phyloP scores from a whole-genome alignment of 2,329 filamentous ascomycete species.

The Daldinia eschscholtzii region DNA sequence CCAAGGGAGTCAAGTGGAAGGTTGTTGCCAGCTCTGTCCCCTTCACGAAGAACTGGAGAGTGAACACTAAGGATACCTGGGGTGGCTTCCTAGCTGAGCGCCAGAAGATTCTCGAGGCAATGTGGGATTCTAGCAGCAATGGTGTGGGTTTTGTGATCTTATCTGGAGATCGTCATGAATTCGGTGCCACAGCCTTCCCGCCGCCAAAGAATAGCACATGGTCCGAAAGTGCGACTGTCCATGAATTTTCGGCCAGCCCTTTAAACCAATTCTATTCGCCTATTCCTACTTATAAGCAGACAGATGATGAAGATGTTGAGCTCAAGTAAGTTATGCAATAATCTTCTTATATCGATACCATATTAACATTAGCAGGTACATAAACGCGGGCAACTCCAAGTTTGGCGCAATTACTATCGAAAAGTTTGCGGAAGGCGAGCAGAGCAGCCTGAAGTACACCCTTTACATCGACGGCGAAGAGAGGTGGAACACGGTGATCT shows the following conservation, averaged over 20 bases:
- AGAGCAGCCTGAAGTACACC: slow-evolving; percentile 82
- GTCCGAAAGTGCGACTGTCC: slow-evolving; percentile 74
- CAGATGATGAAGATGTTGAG: slow-evolving; percentile 83
- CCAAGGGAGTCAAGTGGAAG: slow-evolving; percentile 89
- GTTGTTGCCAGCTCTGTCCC: slow-evolving; percentile 90
- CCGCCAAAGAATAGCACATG: slow-evolving; percentile 72
- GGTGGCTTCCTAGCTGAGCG: slow-evolving; percentile 90
- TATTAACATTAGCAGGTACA: slow-evolving; percentile 67
- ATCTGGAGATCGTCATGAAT: slow-evolving; percentile 96
- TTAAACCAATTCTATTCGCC: slow-evolving; percentile 95
- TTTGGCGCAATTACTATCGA: slow-evolving; percentile 87
- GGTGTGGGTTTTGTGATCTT: slow-evolving; percentile 85
- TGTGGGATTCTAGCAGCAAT: slow-evolving; percentile 86
- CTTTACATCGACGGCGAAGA: slow-evolving; percentile 86
- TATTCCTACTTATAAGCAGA: slow-evolving; percentile 83
- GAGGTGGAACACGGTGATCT: slow-evolving; percentile 75
- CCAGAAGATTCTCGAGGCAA: slow-evolving; percentile 82
- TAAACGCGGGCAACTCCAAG: slow-evolving; percentile 88
- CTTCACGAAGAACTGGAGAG: slow-evolving; percentile 97
- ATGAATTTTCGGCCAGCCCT: slow-evolving; percentile 93
- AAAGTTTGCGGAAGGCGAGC: slow-evolving; percentile 70
- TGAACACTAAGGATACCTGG: slow-evolving; percentile 93
- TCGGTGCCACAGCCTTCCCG: slow-evolving; percentile 86
- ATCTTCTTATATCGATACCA: not conserved
- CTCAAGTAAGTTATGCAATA: slow-evolving; percentile 76